phyloP scores from a whole-genome alignment of 2,329 filamentous ascomycete genomes.

The Cladophialophora immunda region DNA sequence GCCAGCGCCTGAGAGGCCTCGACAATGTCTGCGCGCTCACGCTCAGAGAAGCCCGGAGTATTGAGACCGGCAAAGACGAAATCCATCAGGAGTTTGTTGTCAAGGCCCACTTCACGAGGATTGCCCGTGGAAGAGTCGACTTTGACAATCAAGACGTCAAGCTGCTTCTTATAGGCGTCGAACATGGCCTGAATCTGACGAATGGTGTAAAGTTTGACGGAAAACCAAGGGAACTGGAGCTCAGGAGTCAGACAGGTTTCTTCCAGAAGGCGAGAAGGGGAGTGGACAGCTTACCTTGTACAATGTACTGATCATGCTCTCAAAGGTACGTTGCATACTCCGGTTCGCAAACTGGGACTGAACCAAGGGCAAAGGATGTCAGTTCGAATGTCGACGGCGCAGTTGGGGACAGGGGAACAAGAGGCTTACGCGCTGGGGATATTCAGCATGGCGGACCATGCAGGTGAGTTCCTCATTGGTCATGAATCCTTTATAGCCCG shows the following conservation, averaged over 20 bases:
- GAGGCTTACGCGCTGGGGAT: conserved; percentile 58
- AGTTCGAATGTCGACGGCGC: background rate
- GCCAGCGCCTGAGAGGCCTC: conserved; percentile 22
- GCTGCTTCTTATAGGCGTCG: conserved; percentile 60
- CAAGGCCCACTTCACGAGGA: conserved; percentile 48
- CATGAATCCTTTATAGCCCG: conserved; percentile 61
- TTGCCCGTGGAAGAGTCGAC: conserved; percentile 46
- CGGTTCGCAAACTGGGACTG: conserved; percentile 60
- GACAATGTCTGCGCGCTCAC: conserved; percentile 43
- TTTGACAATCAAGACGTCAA: conserved; percentile 74
- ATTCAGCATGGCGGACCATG: conserved; percentile 57
- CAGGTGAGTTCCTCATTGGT: conserved; percentile 60
- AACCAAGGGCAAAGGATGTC: conserved; percentile 15
- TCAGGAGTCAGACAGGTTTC: conserved; percentile 22
- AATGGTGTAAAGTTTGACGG: conserved; percentile 55
- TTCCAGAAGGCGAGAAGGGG: background rate
- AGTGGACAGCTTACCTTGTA: conserved; percentile 53
- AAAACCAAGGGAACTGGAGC: conserved; percentile 61
- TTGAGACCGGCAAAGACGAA: conserved; percentile 52
- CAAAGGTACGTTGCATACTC: conserved; percentile 62
- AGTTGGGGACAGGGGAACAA: background rate
- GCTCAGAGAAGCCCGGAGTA: conserved; percentile 55
- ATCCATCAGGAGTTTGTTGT: conserved; percentile 49
- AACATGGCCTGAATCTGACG: conserved; percentile 58
- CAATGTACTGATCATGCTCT: conserved; percentile 60